phyloP scores from a whole-genome alignment of 2,329 filamentous ascomycete genomes.

The Trichoderma sp. region DNA sequence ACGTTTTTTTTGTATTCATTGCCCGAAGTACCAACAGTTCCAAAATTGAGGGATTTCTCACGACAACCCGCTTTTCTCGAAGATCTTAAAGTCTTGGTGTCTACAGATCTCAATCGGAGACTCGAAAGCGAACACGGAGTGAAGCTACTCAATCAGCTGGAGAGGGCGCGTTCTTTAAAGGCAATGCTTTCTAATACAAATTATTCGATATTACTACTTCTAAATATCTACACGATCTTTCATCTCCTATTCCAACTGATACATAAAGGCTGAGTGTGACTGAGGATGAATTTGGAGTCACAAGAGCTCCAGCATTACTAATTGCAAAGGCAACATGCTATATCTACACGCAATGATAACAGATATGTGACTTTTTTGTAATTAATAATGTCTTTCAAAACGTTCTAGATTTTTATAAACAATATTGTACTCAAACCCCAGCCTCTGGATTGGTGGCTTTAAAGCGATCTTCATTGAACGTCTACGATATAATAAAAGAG shows the following conservation, averaged over 20 bases:
- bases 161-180: neutral
- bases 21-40: no score
- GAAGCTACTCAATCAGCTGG: no score
- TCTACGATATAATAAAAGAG: neutral
- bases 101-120: neutral
- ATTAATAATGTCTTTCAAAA: neutral
- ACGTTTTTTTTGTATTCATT: no score
- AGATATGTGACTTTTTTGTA: neutral
- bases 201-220: neutral
- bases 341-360: neutral
- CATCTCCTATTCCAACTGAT: neutral
- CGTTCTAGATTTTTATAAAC: neutral
- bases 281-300: neutral
- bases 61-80: no score
- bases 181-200: neutral
- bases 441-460: neutral
- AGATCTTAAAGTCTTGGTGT: no score
- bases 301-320: neutral
- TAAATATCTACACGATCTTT: neutral
- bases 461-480: neutral
- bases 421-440: neutral
- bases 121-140: no score
- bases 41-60: no score
- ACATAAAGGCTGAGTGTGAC: no score
- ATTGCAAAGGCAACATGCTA: neutral